Evolutionary conservation across 1,139 yeast species (phyloP), one percentile per base, ranked within the genome.

Genomic region (Sugiyamaella sp.): DNA sequence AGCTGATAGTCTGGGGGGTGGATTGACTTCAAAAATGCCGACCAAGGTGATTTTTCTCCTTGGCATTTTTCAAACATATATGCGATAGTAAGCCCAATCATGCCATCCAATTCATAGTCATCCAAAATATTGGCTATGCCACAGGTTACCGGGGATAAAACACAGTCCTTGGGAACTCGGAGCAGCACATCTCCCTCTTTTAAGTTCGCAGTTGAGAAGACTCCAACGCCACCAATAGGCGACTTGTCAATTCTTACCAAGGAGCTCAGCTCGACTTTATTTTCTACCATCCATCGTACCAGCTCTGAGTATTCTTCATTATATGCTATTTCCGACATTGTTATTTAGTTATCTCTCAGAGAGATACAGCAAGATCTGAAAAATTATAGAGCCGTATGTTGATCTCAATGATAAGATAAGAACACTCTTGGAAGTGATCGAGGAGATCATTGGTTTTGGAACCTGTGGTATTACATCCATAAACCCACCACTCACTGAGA

Each of bases 21-120:
- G 43, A 89, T 78, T 16, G 87, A 76, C 37, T 74, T 68, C 49
- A 90, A 73, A 66, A 86, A 91, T 2, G 74, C 75, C 59, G 60
- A 75, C 97, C 97, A 91, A 2, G 96, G 97, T 12, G 95, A 86
- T 2, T 70, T 64, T 14, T 74, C 71, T 1, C 81, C 82, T 53
- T 77, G 71, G 10, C 76, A 68, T 39, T 73, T 71, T 66, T 91
- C 98, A 66, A 87, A 89, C 38, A 89, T 76, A 57, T 82, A 86
- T 0, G 91, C 82, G 9, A 89, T 62, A 10, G 86, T 80, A 50
- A 89, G 72, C 0, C 85, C 86, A 46, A 80, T 77, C 76, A 88
- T 81, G 0, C 93, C 93, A 33, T 78, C 79, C 5, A 86, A 65
- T 4, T 72, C 76, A 43, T 78, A 78, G 37, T 88, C 96, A 12